phyloP scores from a whole-genome alignment of 176 grass and related monocot species.

The Pontederia paniculata region DNA sequence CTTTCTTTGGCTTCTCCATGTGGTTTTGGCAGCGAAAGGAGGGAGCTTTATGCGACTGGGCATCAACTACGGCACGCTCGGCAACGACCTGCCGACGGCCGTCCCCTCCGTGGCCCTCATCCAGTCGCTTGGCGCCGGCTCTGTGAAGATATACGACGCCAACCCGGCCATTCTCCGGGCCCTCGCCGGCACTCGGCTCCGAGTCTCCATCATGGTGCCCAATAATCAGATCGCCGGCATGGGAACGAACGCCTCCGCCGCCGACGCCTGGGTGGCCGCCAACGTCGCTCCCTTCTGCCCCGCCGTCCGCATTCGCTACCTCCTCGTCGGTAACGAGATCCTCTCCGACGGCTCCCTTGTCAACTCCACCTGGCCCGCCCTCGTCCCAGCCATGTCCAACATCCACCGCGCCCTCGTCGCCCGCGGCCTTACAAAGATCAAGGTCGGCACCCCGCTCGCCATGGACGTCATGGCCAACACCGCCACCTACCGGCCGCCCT shows the following conservation, averaged over 20 bases:
- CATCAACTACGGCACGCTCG: slow-evolving; percentile 80
- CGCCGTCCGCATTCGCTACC: slow-evolving; percentile 46
- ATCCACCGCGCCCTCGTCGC: slow-evolving; percentile 38
- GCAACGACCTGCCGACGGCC: slow-evolving; percentile 51
- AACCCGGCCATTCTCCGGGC: slow-evolving; percentile 55
- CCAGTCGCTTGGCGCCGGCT: slow-evolving; percentile 33
- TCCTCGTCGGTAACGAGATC: slow-evolving; percentile 90
- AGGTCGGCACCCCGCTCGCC: slow-evolving; percentile 75
- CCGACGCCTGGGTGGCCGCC: slow-evolving; percentile 48
- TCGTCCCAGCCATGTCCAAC: slow-evolving; percentile 78
- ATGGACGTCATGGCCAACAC: slow-evolving; percentile 56
- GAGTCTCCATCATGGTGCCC: slow-evolving; percentile 89
- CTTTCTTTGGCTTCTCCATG: neutral
- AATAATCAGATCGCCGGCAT: slow-evolving; percentile 56
- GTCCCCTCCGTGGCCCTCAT: slow-evolving; percentile 42
- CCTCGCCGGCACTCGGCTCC: slow-evolving; percentile 37
- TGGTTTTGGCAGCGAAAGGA: slow-evolving; percentile 16
- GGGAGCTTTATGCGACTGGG: slow-evolving; percentile 33
- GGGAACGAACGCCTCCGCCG: slow-evolving; percentile 37
- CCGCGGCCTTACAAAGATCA: slow-evolving; percentile 39
- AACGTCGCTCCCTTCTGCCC: slow-evolving; percentile 49
- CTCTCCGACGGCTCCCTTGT: slow-evolving; percentile 58
- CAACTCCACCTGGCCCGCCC: slow-evolving; percentile 34
- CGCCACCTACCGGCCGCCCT: slow-evolving; percentile 45
- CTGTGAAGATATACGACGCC: slow-evolving; percentile 88